phyloP scores from a whole-genome alignment of 768 basidiomycete genomes.

The Tricholoma bakamatsutake region DNA sequence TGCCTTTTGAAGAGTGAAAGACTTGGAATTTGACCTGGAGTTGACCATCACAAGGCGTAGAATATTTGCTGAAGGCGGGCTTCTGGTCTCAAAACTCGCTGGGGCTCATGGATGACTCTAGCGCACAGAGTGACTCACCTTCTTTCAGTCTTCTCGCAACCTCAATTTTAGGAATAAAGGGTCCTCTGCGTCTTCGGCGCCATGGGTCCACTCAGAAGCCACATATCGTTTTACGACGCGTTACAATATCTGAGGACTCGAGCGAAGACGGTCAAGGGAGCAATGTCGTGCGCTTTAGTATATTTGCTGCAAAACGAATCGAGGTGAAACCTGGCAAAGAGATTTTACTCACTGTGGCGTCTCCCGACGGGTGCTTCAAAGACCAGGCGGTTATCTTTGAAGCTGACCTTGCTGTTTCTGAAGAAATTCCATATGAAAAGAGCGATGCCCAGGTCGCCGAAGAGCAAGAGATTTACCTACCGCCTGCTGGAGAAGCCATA shows the following conservation, averaged over 20 bases:
- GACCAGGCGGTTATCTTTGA: constrained; percentile 57
- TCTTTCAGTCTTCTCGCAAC: constrained; percentile 31
- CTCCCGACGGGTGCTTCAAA: constrained; percentile 46
- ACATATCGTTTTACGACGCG: constrained; percentile 62
- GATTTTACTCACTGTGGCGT: constrained; percentile 54
- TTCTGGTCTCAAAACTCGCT: constrained; percentile 4
- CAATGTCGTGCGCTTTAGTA: constrained; percentile 47
- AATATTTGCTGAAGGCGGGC: constrained; percentile 2
- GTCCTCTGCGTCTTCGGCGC: constrained; percentile 55
- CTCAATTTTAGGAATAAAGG: constrained; percentile 58
- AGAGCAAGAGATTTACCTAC: constrained; percentile 30
- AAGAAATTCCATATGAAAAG: constrained; percentile 33
- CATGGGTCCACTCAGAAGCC: constrained; percentile 65
- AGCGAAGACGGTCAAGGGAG: constrained; percentile 33
- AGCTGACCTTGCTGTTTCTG: constrained; percentile 37
- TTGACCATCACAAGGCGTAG: background rate
- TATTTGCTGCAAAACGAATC: constrained; percentile 66
- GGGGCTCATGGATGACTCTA: constrained; percentile 33
- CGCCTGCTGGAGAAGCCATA: constrained; percentile 30
- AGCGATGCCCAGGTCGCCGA: constrained; percentile 33
- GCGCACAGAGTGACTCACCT: constrained; percentile 26
- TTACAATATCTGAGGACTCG: constrained; percentile 41
- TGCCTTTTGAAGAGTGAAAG: background rate
- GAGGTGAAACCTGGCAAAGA: constrained; percentile 68
- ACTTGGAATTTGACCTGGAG: background rate